These are phyloP conservation scores for Cicer judaicum DNA, from an alignment of 306 rosid species.

Conservation along the genomic window DNA sequence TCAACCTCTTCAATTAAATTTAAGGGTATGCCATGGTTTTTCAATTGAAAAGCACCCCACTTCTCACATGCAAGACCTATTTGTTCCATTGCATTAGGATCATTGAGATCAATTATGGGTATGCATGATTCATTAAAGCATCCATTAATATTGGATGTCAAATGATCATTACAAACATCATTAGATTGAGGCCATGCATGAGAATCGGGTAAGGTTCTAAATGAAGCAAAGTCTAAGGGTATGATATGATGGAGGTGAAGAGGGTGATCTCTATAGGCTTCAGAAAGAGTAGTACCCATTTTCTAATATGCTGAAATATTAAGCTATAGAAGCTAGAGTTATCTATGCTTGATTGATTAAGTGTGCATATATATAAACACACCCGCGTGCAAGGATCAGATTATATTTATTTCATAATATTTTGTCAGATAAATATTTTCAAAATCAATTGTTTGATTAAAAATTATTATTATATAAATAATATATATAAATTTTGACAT, in stretches of 20 bases:
- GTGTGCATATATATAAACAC: no score
- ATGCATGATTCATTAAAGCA: constrained; percentile 30
- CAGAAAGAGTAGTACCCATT: constrained; percentile 61
- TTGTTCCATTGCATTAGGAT: constrained; percentile 56
- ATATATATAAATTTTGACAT: no score
- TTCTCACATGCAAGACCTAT: constrained; percentile 66
- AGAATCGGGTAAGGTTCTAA: constrained; percentile 63
- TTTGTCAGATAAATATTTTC: no score
- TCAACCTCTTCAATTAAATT: constrained; percentile 53
- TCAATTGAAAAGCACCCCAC: constrained; percentile 75
- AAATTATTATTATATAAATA: no score
- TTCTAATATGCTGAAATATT: constrained; percentile 15
- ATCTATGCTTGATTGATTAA: neutral
- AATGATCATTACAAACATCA: neutral
- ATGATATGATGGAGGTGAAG: constrained; percentile 54
- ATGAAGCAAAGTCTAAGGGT: constrained; percentile 67
- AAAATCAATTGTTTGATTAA: no score
- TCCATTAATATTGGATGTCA: neutral
- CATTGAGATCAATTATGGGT: constrained; percentile 64
- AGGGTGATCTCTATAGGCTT: constrained; percentile 52
- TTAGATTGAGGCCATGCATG: constrained; percentile 62
- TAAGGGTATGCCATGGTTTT: constrained; percentile 63
- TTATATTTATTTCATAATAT: no score
- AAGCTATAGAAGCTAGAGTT: constrained; percentile 1
- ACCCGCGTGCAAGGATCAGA: no score